Evolutionary conservation across 2,329 filamentous ascomycete genomes (phyloP), one percentile per base, ranked within the genome.

Genomic region (Colletotrichum cordylinicola): DNA sequence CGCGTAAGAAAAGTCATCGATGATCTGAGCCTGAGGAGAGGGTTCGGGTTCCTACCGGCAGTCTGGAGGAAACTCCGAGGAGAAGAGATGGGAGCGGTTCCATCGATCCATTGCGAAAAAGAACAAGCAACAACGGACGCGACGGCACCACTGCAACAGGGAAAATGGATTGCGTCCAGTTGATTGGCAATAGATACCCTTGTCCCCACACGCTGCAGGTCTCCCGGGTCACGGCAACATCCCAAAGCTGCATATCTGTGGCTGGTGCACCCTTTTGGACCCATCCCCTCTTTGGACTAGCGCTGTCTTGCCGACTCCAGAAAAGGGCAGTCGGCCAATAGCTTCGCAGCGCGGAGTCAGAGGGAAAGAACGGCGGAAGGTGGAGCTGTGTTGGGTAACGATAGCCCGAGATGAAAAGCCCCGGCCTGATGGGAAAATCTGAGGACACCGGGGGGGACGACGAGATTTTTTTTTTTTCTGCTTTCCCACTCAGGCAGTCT

Each of bases 181-280:
- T 75, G 74, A 75, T 75, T 73, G 74, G 64, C 61, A 65, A 69
- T 55, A 75, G 70, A 73, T 75, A 69, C 31, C 56, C 70, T 60
- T 73, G 21, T 58, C 35, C 9, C 74, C 74, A 74, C 31, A 58
- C 31, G 58, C 58, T 69, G 70, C 70, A 67, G 58, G 69, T 75
- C 56, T 73, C 64, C 72, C 68, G 61, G 72, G 27, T 68, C 67
- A 61, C 72, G 72, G 72, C 72, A 72, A 66, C 48, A 66, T 27
- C 21, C 58, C 58, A 52, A 62, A 62, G 70, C 27, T 73, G 58
- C 56, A 68, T 60, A 65, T 73, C 64, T 69, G 70, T 76, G 74
- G 74, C 74, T 74, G 65, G 56, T 76, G 74, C 37, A 16, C n/a
- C 56, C 60, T 35, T 2, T 1, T 15, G 2, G 4, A 3, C 43